These are phyloP conservation scores for Schwanniomyces yamadae DNA, from an alignment of 805 yeast species.

Conservation along the genomic window DNA sequence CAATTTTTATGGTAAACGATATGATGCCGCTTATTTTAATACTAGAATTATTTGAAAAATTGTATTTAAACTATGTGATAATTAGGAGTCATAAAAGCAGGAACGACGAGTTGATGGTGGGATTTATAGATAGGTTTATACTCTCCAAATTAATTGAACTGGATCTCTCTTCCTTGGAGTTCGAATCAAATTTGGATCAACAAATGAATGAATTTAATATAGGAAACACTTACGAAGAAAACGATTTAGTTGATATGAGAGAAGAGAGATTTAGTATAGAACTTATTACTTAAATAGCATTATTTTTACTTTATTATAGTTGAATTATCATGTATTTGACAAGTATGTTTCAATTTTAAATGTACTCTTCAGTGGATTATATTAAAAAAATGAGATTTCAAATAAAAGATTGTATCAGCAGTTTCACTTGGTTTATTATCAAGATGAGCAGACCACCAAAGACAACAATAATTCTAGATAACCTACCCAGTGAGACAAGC, in stretches of 20 bases:
- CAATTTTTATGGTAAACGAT: conserved; percentile 28
- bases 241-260: conserved; percentile 8
- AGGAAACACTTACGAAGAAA: conserved; percentile 13
- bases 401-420: too few species aligned
- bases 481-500: conserved; percentile 12
- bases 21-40: conserved; percentile 30
- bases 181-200: conserved; percentile 4
- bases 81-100: conserved; percentile 18
- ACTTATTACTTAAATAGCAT: conserved; percentile 23
- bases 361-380: too few species aligned
- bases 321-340: neutral
- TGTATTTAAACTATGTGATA: conserved; percentile 35
- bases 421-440: too few species aligned
- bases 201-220: conserved; percentile 23
- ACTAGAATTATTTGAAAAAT: conserved; percentile 38
- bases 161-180: conserved; percentile 20
- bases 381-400: too few species aligned
- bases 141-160: conserved; percentile 29
- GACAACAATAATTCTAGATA: conserved; percentile 18
- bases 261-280: conserved; percentile 28
- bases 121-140: conserved; percentile 40
- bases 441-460: conserved; percentile 22
- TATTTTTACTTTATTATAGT: neutral
- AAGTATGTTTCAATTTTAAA: too few species aligned
- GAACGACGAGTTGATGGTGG: conserved; percentile 21